A percentile compares a stretch with the other conserved stretches of the same genome.
phyloP scores from a whole-genome alignment of 306 rosid species.

The Dryas octopetala region DNA sequence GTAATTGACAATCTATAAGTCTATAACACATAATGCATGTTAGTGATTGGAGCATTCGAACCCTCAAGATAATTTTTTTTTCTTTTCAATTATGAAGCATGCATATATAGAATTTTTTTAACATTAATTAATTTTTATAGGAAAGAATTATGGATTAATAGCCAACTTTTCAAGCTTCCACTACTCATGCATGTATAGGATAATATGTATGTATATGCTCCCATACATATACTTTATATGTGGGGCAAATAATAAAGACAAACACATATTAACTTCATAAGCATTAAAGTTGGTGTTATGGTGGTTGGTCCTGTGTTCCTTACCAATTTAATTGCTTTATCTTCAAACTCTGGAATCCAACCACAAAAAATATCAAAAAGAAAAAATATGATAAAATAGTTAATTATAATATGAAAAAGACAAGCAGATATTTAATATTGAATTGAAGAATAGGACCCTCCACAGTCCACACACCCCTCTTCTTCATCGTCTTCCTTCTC shows the following conservation, averaged over 20 bases:
- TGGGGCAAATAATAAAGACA: constrained; percentile 20
- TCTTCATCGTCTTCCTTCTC: constrained; percentile 39
- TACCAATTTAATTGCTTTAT: constrained; percentile 77
- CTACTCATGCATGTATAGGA: neutral
- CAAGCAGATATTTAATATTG: constrained; percentile 82
- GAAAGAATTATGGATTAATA: neutral
- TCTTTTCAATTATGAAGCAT: too few relatives aligned
- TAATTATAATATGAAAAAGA: constrained; percentile 60
- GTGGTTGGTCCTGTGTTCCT: constrained; percentile 74
- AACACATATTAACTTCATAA: constrained; percentile 31
- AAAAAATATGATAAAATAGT: neutral
- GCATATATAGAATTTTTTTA: too few relatives aligned
- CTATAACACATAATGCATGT: too few relatives aligned
- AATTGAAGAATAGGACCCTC: constrained; percentile 62
- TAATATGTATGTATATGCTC: neutral
- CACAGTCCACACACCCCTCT: constrained; percentile 13
- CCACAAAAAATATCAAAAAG: constrained; percentile 69
- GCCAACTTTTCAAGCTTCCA: neutral
- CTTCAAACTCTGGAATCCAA: constrained; percentile 77
- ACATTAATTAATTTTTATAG: too few relatives aligned
- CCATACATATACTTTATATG: constrained; percentile 9
- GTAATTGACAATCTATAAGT: too few relatives aligned
- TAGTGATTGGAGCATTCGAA: too few relatives aligned
- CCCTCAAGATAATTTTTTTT: too few relatives aligned
- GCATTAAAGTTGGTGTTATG: constrained; percentile 75